A percentile compares a stretch with the other conserved stretches of the same genome.
Evolutionary conservation across 306 rosid species (phyloP).

Genomic region (Pyrus communis): DNA sequence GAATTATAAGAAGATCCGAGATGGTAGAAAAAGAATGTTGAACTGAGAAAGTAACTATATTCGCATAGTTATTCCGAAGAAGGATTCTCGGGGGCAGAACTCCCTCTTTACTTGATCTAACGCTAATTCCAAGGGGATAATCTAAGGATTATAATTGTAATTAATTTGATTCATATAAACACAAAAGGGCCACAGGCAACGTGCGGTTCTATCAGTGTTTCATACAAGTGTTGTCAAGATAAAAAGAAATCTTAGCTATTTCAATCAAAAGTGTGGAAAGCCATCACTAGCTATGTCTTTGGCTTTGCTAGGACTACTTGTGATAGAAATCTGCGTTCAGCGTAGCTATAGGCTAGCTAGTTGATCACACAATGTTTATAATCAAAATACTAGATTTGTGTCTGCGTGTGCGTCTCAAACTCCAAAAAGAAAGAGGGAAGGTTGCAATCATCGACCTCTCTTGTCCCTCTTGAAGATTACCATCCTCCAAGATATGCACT

Average conservation of each 20-base stretch:
- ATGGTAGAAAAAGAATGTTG: background rate
- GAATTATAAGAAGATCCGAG: background rate
- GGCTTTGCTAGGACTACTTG: background rate
- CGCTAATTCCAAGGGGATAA: background rate
- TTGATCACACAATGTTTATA: background rate
- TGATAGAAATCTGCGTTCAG: background rate
- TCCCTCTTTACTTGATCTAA: background rate
- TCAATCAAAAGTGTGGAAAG: background rate
- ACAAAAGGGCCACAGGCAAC: background rate
- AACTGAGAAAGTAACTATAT: background rate
- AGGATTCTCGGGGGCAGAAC: background rate
- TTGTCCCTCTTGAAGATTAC: background rate
- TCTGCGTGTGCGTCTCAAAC: conserved; percentile 6
- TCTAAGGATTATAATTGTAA: background rate
- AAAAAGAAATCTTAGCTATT: background rate
- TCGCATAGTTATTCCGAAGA: background rate
- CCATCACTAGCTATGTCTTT: background rate
- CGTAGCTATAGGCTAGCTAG: background rate
- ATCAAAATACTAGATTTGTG: conserved; percentile 1
- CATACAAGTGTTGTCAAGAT: background rate
- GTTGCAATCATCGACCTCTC: conserved; percentile 3
- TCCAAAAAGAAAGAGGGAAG: background rate
- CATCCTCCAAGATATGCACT: background rate
- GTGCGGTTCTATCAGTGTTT: background rate
- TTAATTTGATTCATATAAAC: background rate